phyloP scores from a whole-genome alignment of 1,139 yeast genomes.

The Blastobotrys petasosporus region DNA sequence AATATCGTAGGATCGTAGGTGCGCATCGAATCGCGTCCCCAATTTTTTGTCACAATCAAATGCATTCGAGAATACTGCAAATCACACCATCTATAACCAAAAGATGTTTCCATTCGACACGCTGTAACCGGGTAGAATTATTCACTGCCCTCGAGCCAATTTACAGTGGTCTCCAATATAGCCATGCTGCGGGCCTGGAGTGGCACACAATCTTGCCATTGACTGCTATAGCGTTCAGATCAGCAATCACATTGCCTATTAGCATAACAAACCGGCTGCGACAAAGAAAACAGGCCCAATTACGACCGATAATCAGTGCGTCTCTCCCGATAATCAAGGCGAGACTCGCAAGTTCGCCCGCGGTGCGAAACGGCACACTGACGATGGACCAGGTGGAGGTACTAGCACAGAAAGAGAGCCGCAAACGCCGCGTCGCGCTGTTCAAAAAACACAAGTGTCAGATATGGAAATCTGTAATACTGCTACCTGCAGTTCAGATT shows the following conservation, averaged over 20 bases:
- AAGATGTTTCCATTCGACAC: slow-evolving; percentile 5
- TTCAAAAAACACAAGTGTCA: slow-evolving; percentile 66
- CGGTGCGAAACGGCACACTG: slow-evolving; percentile 43
- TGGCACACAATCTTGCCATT: slow-evolving; percentile 83
- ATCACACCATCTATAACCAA: no score
- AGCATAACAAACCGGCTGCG: slow-evolving; percentile 67
- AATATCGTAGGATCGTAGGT: no score
- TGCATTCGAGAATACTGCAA: no score
- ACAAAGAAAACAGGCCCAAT: slow-evolving; percentile 60
- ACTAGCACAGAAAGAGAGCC: slow-evolving; percentile 67
- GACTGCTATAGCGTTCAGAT: slow-evolving; percentile 59
- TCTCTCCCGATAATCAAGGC: slow-evolving; percentile 69
- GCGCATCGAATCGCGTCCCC: no score
- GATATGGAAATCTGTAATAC: slow-evolving; percentile 66
- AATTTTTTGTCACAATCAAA: no score
- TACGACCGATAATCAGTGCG: slow-evolving; percentile 58
- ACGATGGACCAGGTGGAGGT: slow-evolving; percentile 72
- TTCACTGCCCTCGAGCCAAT: slow-evolving; percentile 22
- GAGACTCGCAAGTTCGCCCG: slow-evolving; percentile 48
- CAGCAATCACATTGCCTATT: slow-evolving; percentile 67
- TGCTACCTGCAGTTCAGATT: slow-evolving; percentile 70
- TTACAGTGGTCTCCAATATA: slow-evolving; percentile 23
- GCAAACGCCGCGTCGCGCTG: slow-evolving; percentile 63
- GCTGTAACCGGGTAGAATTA: slow-evolving; percentile 5
- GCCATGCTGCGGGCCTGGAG: slow-evolving; percentile 51